These are phyloP conservation scores for Moelleriella libera DNA, from an alignment of 2,329 filamentous ascomycete species.

Conservation along the genomic window DNA sequence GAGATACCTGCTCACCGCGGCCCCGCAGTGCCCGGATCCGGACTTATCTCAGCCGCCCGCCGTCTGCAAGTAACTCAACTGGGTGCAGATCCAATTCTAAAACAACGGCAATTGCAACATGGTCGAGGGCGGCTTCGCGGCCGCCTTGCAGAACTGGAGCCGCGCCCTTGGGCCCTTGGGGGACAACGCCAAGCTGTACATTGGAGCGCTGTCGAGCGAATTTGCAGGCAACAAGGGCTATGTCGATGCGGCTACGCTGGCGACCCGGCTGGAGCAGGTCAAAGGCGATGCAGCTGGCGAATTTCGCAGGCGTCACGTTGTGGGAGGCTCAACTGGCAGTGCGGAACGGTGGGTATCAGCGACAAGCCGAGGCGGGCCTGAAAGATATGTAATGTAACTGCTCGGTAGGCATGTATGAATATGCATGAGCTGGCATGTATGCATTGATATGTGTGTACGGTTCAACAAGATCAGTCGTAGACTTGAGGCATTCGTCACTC, in stretches of 20 bases:
- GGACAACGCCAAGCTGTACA: too few species aligned
- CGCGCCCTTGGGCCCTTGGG: too few species aligned
- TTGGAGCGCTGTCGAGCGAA: constrained; percentile 15
- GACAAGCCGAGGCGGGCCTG: background rate
- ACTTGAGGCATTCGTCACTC: too few species aligned
- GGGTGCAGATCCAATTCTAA: constrained; percentile 46
- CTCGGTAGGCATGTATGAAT: too few species aligned
- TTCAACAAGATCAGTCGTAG: too few species aligned
- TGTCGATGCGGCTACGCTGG: background rate
- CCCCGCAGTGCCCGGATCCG: constrained; percentile 23
- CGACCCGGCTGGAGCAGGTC: background rate
- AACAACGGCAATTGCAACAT: constrained; percentile 48
- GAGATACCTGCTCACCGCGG: background rate
- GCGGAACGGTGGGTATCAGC: constrained; percentile 32
- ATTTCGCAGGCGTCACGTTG: constrained; percentile 52
- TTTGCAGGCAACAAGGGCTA: constrained; percentile 26
- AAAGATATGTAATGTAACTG: background rate
- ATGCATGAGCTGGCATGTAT: too few species aligned
- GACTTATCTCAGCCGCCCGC: too few species aligned
- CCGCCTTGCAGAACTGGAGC: too few species aligned
- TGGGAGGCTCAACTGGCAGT: constrained; percentile 47
- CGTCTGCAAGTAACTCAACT: constrained; percentile 26
- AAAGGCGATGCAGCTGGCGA: constrained; percentile 39
- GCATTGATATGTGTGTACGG: too few species aligned
- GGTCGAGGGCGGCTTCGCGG: too few species aligned